These are phyloP conservation scores for Petunia hybrid DNA, from an alignment of 305 asterid genomes.

Conservation along the genomic window DNA sequence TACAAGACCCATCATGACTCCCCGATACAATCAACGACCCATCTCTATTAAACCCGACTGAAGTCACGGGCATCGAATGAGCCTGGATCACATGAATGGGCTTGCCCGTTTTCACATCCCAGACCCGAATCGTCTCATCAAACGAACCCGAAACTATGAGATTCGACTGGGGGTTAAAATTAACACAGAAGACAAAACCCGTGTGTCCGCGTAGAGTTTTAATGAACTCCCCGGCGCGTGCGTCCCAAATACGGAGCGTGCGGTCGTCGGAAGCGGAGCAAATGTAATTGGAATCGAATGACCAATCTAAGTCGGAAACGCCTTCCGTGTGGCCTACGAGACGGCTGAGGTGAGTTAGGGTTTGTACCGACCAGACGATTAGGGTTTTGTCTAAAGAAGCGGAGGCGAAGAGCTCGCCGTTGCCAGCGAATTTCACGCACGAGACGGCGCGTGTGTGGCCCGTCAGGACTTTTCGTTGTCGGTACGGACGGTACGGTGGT, in stretches of 20 bases:
- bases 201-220: slow-evolving; percentile 84
- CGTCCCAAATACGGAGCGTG: slow-evolving; percentile 91
- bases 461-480: slow-evolving; percentile 59
- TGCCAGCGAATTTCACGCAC: slow-evolving; percentile 76
- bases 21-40: slow-evolving; percentile 83
- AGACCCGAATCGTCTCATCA: slow-evolving; percentile 82
- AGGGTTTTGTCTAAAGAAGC: slow-evolving; percentile 86
- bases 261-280: slow-evolving; percentile 98
- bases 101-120: slow-evolving; percentile 88
- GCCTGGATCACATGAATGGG: slow-evolving; percentile 65
- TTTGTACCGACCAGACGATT: slow-evolving; percentile 74
- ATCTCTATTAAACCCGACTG: slow-evolving; percentile 77
- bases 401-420: slow-evolving; percentile 81
- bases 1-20: slow-evolving; percentile 89
- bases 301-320: slow-evolving; percentile 84
- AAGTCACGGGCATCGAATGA: slow-evolving; percentile 81
- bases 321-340: slow-evolving; percentile 84
- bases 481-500: slow-evolving; percentile 63
- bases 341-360: slow-evolving; percentile 63
- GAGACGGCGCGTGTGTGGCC: slow-evolving; percentile 72
- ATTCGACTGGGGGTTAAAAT: slow-evolving; percentile 75
- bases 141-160: slow-evolving; percentile 84
- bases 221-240: slow-evolving; percentile 75
- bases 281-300: slow-evolving; percentile 82
- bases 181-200: slow-evolving; percentile 73